Conservation (phyloP, 768 basidiomycete genomes). For the Leccinum broughii region DNA sequence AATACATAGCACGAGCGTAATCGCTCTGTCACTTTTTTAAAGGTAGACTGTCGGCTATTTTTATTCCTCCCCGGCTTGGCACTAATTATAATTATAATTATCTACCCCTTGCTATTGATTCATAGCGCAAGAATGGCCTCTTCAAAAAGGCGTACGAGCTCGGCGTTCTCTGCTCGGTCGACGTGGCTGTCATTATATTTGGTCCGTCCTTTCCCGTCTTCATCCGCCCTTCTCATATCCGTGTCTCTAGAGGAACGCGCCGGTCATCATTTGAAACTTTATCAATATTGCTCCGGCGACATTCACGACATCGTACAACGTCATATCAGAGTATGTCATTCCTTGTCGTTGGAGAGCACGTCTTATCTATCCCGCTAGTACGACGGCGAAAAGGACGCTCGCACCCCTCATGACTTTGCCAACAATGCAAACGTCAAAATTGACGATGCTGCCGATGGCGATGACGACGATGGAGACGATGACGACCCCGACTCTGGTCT, state of each 20-base stretch:
- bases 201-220: constrained; percentile 44
- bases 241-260: constrained; percentile 63
- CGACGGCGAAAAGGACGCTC: constrained; percentile 51
- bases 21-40: constrained; percentile 88
- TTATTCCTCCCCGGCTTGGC: constrained; percentile 43
- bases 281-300: constrained; percentile 77
- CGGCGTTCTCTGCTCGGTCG: constrained; percentile 86
- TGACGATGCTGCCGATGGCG: constrained; percentile 42
- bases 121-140: constrained; percentile 82
- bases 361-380: constrained; percentile 36
- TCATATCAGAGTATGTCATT: constrained; percentile 50
- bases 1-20: constrained; percentile 82
- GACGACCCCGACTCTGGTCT: constrained; percentile 31
- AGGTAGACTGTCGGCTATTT: constrained; percentile 72
- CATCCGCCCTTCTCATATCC: constrained; percentile 1
- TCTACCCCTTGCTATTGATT: constrained; percentile 20
- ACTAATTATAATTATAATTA: constrained; percentile 34
- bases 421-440: constrained; percentile 36
- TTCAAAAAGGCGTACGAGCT: constrained; percentile 93
- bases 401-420: constrained; percentile 49
- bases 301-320: constrained; percentile 69
- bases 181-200: constrained; percentile 87
- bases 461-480: constrained; percentile 37
- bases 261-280: constrained; percentile 78
- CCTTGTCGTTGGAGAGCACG: constrained; percentile 5